A percentile compares a stretch with the other conserved stretches of the same genome.
Conservation (phyloP, 371 early-diverging fungal genomes). For the Dinochytrium kinnereticum region DNA sequence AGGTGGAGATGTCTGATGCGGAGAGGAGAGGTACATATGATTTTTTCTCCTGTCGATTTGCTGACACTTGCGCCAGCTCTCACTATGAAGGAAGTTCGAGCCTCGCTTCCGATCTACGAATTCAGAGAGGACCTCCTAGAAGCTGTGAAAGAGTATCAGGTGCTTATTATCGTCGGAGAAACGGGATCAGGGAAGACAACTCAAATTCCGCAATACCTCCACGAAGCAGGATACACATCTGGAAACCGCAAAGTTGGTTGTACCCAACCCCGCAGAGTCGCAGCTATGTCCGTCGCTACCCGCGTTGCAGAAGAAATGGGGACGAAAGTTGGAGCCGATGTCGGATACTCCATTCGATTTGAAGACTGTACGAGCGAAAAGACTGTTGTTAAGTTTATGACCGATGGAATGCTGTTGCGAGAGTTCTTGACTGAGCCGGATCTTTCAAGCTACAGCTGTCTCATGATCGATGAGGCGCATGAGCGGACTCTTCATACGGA, state of each 20-base stretch:
- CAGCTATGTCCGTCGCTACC: slow-evolving; percentile 98
- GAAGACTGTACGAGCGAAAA: slow-evolving; percentile 97
- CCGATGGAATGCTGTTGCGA: slow-evolving; percentile 97
- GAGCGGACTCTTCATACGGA: slow-evolving; percentile 99
- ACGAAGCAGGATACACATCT: slow-evolving; percentile 92
- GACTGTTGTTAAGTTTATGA: slow-evolving; percentile 97
- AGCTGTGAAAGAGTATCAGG: slow-evolving; percentile 84
- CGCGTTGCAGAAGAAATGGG: slow-evolving; percentile 97
- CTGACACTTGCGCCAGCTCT: slow-evolving; percentile 42
- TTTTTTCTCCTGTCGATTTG: slow-evolving; percentile 13
- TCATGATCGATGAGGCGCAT: slow-evolving; percentile 99
- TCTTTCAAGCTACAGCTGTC: slow-evolving; percentile 83
- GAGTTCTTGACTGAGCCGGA: slow-evolving; percentile 98
- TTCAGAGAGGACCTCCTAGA: slow-evolving; percentile 82
- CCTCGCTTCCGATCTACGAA: slow-evolving; percentile 89
- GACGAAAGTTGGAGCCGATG: slow-evolving; percentile 89
- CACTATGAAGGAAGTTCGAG: slow-evolving; percentile 85
- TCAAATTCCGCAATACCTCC: slow-evolving; percentile 97
- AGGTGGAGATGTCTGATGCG: slow-evolving; percentile 63
- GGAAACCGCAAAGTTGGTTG: slow-evolving; percentile 92
- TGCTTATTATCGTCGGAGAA: slow-evolving; percentile 95
- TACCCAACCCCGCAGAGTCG: slow-evolving; percentile 99
- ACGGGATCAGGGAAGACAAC: slow-evolving; percentile 99
- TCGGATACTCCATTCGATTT: slow-evolving; percentile 98
- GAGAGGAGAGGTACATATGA: slow-evolving; percentile 56